These are phyloP conservation scores for Botrytis medusae DNA, from an alignment of 2,329 filamentous ascomycete species.

Conservation along the genomic window DNA sequence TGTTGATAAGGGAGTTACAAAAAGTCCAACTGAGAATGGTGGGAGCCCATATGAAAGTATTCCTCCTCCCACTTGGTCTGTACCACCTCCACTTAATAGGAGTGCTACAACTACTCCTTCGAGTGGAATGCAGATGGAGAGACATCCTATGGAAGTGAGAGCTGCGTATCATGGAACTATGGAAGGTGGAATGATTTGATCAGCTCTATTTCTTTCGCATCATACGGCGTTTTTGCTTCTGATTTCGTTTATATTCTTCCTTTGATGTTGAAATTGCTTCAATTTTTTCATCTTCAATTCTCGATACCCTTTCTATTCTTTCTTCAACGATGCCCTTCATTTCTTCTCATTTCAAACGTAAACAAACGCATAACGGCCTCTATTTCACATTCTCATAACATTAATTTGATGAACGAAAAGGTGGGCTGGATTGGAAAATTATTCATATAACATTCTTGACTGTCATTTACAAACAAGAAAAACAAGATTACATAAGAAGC, in stretches of 20 bases:
- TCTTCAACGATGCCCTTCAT: constrained; percentile 8
- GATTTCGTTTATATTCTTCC: neutral
- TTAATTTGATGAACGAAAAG: constrained; percentile 9
- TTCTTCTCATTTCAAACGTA: constrained; percentile 20
- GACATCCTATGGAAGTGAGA: constrained; percentile 39
- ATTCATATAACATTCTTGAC: constrained; percentile 12
- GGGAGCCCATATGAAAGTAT: constrained; percentile 40
- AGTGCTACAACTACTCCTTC: constrained; percentile 23
- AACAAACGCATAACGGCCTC: constrained; percentile 18
- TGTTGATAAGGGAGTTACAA: constrained; percentile 28
- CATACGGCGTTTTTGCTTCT: constrained; percentile 1
- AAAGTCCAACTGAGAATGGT: constrained; percentile 33
- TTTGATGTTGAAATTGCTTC: constrained; percentile 7
- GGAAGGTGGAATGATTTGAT: constrained; percentile 41
- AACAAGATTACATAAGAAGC: neutral
- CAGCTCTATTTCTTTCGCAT: constrained; percentile 25
- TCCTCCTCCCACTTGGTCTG: constrained; percentile 28
- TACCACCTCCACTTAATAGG: constrained; percentile 21
- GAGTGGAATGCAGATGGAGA: constrained; percentile 28
- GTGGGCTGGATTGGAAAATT: constrained; percentile 3
- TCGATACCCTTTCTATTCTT: constrained; percentile 30
- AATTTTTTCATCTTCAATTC: constrained; percentile 7
- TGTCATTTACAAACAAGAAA: constrained; percentile 14
- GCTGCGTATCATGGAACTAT: constrained; percentile 34
- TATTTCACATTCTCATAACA: constrained; percentile 11